Conservation (phyloP, 257 asterid species). For the Solanum arcanum region DNA sequence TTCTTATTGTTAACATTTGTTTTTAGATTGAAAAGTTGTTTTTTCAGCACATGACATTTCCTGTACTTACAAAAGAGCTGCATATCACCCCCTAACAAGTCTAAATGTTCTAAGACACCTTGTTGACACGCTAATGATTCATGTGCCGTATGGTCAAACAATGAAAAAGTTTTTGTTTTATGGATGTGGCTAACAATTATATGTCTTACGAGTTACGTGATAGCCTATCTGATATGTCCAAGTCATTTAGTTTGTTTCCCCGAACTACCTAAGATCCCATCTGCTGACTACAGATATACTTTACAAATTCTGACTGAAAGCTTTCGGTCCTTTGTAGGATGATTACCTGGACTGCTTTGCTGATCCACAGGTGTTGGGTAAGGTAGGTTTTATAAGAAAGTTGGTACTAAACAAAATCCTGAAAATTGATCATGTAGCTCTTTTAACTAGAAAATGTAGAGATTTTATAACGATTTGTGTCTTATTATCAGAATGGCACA, state of each 20-base stretch:
- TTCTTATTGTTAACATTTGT: neutral
- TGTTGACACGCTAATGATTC: neutral
- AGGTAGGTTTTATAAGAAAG: conserved; percentile 10
- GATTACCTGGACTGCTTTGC: conserved; percentile 37
- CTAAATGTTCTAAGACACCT: neutral
- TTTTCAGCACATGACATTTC: neutral
- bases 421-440: neutral
- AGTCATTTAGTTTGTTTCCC: neutral
- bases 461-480: neutral
- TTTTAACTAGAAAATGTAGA: neutral
- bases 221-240: neutral
- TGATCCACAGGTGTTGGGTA: conserved; percentile 29
- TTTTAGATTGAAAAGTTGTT: neutral
- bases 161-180: neutral
- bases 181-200: neutral
- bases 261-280: neutral
- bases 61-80: neutral
- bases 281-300: neutral
- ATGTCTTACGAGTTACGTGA: neutral
- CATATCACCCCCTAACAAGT: neutral
- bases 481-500: conserved; percentile 4
- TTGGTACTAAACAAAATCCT: neutral
- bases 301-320: neutral
- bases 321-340: conserved; percentile 15
- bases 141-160: neutral